Base-by-base conservation (phyloP, 768 basidiomycete genomes). In the Termitomyces sp. region DNA sequence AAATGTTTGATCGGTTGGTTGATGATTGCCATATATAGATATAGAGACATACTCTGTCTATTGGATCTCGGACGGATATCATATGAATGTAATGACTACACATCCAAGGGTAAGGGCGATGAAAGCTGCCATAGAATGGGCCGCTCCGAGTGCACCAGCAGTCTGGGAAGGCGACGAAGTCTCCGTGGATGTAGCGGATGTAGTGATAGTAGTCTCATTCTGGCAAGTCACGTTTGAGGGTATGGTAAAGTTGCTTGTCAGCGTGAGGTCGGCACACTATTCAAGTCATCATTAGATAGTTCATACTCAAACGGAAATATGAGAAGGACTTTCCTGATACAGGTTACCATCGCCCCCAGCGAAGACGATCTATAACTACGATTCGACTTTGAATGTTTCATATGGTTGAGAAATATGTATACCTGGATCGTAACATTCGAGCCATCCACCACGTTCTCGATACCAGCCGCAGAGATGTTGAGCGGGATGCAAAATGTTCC, bases 191-290 rank as follows among this genome's bases (percentile, higher is more conserved):
- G 23, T n/a, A 11, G 50, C 1, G 17, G 50, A 40, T 26, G 49
- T 10, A n/a, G 15, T 17, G 15, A 23, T 50, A 33, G 26, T n/a
- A 28, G 71, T 76, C 19, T 67, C 62, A 50, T 76, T 75, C 26
- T 61, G 51, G 62, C 76, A 77, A 33, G 74, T 70, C 15, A 70
- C 66, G 57, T 74, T 76, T 51, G 75, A 68, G 7, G 83, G 77
- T 40, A 78, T 67, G 33, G 78, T 73, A 54, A 71, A 74, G 67
- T 71, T 79, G 12, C 72, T 75, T 41, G 82, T 76, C 26, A 93
- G 74, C 30, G 85, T 82, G 57, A 92, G 71, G 68, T 92, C 91
- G 43, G 91, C 78, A 67, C 89, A 92, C 87, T 91, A 66, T n/a
- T 53, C 50, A 44, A 11, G 15, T 35, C 42, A 17, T 60, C 41